phyloP scores from a whole-genome alignment of 2,329 filamentous ascomycete species.

The Alternaria conjuncta region DNA sequence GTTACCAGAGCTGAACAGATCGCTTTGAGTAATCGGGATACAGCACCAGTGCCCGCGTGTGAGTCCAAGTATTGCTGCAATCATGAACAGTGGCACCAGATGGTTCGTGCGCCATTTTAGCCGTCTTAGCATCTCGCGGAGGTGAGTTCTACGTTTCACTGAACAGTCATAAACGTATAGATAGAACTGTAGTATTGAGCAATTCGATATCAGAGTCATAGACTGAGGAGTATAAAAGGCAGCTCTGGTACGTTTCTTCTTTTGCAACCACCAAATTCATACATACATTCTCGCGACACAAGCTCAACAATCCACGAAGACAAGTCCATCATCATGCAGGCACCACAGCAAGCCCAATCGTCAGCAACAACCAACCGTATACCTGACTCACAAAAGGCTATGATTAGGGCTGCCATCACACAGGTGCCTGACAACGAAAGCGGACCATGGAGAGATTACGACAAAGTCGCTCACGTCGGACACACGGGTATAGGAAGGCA shows the following conservation, averaged over 20 bases:
- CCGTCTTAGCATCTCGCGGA: not conserved
- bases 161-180: not conserved
- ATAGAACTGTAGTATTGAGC: not conserved
- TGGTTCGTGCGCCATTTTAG: not conserved
- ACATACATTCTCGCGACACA: not conserved
- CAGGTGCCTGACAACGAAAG: not conserved
- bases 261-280: not conserved
- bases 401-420: not conserved
- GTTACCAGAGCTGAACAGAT: not conserved
- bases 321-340: not conserved
- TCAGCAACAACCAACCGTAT: too few relatives aligned
- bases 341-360: too few relatives aligned
- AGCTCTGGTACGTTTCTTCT: not conserved
- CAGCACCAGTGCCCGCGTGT: not conserved
- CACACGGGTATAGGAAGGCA: not conserved
- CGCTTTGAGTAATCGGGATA: not conserved
- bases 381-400: not conserved
- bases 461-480: not conserved
- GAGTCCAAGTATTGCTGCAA: not conserved
- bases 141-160: not conserved
- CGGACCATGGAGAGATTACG: not conserved
- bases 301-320: not conserved
- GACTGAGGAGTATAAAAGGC: not conserved
- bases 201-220: not conserved
- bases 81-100: not conserved